These are phyloP conservation scores for Limonium bicolor DNA, from an alignment of 148 eudicot species.

Conservation along the genomic window DNA sequence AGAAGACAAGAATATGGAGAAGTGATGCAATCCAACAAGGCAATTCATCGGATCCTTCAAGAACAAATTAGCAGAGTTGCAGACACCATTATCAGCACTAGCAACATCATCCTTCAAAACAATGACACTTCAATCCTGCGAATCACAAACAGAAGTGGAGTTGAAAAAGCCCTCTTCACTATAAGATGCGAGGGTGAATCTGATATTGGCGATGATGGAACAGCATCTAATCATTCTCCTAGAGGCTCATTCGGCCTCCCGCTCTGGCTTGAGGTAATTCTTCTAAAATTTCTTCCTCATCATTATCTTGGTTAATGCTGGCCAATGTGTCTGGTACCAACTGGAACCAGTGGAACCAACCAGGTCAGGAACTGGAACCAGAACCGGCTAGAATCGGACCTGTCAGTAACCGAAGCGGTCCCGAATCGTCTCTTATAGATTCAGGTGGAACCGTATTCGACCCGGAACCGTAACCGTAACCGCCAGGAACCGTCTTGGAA, in stretches of 20 bases:
- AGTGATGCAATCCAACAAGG: slow-evolving; percentile 50
- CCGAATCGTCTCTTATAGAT: too few species aligned
- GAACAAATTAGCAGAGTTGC: slow-evolving; percentile 54
- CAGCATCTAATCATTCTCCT: slow-evolving; percentile 52
- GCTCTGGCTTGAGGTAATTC: slow-evolving; percentile 84
- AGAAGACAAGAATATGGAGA: slow-evolving; percentile 84
- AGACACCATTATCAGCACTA: slow-evolving; percentile 79
- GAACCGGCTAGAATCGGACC: too few species aligned
- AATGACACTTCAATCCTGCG: slow-evolving; percentile 62
- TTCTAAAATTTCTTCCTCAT: slow-evolving; percentile 1
- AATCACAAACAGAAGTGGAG: slow-evolving; percentile 56
- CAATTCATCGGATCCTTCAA: slow-evolving; percentile 30
- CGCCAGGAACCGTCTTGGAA: too few species aligned
- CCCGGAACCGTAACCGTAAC: too few species aligned
- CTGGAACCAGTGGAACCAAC: too few species aligned
- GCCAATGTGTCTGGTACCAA: too few species aligned
- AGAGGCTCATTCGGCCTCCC: slow-evolving; percentile 94
- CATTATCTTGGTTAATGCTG: slow-evolving; percentile 8
- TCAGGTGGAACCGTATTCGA: too few species aligned
- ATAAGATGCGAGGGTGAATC: slow-evolving; percentile 77
- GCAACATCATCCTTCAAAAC: slow-evolving; percentile 82
- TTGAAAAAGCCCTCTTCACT: slow-evolving; percentile 42
- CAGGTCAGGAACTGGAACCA: too few species aligned
- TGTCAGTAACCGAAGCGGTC: too few species aligned
- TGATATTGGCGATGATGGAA: slow-evolving; percentile 43